These are phyloP conservation scores for Coemansia sp. DNA, from an alignment of 192 early-diverging fungal genomes.

Conservation along the genomic window DNA sequence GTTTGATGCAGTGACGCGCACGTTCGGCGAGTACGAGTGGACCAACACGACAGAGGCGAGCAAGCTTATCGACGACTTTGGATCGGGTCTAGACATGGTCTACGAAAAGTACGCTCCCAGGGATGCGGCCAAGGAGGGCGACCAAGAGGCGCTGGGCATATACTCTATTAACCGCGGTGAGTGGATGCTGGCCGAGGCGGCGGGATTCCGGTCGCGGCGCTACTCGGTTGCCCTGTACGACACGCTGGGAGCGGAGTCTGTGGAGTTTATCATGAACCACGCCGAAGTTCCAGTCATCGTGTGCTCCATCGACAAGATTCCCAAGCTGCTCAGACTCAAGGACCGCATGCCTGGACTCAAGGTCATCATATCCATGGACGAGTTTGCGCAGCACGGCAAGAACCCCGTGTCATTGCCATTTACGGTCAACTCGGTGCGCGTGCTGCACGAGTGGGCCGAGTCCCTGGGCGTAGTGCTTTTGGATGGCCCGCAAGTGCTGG, in stretches of 20 bases:
- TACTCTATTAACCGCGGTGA: constrained; percentile 78
- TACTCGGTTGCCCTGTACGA: constrained; percentile 84
- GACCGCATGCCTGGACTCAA: constrained; percentile 64
- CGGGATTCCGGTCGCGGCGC: constrained; percentile 61
- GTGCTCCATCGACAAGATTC: constrained; percentile 61
- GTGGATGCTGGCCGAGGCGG: constrained; percentile 73
- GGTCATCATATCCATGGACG: constrained; percentile 79
- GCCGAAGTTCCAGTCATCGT: constrained; percentile 67
- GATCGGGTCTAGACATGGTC: constrained; percentile 65
- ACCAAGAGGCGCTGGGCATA: constrained; percentile 60
- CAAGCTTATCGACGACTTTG: constrained; percentile 64
- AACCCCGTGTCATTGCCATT: constrained; percentile 34
- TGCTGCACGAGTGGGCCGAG: constrained; percentile 60
- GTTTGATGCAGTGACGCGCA: constrained; percentile 56
- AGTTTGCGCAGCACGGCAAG: constrained; percentile 40
- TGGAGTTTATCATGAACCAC: constrained; percentile 84
- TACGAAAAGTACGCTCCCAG: constrained; percentile 48
- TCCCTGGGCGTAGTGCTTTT: constrained; percentile 59
- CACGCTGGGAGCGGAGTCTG: constrained; percentile 78
- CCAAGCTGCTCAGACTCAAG: constrained; percentile 57
- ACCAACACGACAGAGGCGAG: constrained; percentile 59
- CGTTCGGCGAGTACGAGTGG: constrained; percentile 66
- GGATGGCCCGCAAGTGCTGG: constrained; percentile 60
- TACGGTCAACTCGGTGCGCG: constrained; percentile 33
- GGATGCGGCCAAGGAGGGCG: neutral